Conservation (phyloP, 495 filamentous ascomycete species). For the Aspergillus indologenus region DNA sequence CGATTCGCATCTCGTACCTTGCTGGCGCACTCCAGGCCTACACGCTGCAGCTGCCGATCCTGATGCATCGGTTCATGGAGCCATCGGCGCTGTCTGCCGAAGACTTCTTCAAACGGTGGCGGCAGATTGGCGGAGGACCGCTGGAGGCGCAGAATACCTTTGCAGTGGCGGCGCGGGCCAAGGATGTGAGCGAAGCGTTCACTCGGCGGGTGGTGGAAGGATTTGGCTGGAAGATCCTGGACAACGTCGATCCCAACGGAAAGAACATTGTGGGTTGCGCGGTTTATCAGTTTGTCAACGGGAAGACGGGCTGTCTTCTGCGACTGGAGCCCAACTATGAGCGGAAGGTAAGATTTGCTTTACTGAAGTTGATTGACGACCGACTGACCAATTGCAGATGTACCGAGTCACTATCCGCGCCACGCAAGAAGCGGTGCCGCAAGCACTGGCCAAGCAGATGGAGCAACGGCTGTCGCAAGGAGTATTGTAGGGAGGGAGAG, state of each 20-base stretch:
- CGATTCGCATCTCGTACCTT: constrained; percentile 89
- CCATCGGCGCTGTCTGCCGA: constrained; percentile 76
- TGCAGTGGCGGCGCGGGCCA: constrained; percentile 52
- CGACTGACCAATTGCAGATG: constrained; percentile 58
- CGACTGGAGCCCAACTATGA: constrained; percentile 92
- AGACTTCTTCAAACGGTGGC: constrained; percentile 98
- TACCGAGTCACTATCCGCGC: constrained; percentile 91
- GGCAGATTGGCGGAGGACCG: constrained; percentile 88
- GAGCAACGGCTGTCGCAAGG: constrained; percentile 71
- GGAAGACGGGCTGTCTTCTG: constrained; percentile 92
- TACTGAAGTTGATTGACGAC: constrained; percentile 4
- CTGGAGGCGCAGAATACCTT: constrained; percentile 87
- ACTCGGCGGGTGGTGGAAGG: constrained; percentile 67
- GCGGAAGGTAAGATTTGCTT: constrained; percentile 62
- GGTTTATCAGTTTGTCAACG: constrained; percentile 78
- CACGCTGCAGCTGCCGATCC: constrained; percentile 84
- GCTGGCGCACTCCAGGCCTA: constrained; percentile 91
- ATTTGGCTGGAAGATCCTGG: constrained; percentile 84
- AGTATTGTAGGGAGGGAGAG: constrained; percentile 16
- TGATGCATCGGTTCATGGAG: constrained; percentile 95
- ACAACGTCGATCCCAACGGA: constrained; percentile 80
- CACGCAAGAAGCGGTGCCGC: constrained; percentile 85
- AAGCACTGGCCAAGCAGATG: constrained; percentile 78
- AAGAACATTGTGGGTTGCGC: constrained; percentile 94
- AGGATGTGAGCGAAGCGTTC: constrained; percentile 50